phyloP scores from a whole-genome alignment of 306 rosid genomes.

The Begonia masoniana region DNA sequence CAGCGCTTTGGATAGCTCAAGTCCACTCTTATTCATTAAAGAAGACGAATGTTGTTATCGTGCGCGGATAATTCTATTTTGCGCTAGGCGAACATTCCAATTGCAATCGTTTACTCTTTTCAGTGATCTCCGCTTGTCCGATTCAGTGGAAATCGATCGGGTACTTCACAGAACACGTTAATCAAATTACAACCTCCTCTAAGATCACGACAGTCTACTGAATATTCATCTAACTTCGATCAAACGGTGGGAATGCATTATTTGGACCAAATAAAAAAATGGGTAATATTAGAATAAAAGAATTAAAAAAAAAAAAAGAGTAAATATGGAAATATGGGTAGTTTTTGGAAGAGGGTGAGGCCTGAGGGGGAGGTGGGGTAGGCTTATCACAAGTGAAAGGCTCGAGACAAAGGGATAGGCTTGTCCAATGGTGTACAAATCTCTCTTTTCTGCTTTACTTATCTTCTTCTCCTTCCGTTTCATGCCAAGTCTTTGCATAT shows the following conservation, averaged over 20 bases:
- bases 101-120: too few relatives aligned
- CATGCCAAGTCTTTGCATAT: neutral
- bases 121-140: too few relatives aligned
- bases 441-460: conserved; percentile 9
- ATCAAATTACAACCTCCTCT: neutral
- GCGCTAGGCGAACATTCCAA: conserved; percentile 1
- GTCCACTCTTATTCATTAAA: conserved; percentile 10
- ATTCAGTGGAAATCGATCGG: neutral
- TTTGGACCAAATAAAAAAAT: too few relatives aligned
- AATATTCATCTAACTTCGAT: too few relatives aligned
- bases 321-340: neutral
- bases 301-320: neutral
- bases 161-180: neutral
- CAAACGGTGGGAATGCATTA: too few relatives aligned
- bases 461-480: conserved; percentile 15
- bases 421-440: conserved; percentile 14
- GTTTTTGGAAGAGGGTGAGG: conserved; percentile 6
- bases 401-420: conserved; percentile 12
- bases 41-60: conserved; percentile 1
- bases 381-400: conserved; percentile 40
- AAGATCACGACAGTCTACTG: too few relatives aligned
- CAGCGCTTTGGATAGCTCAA: conserved; percentile 4
- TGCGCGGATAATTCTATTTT: conserved; percentile 1
- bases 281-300: too few relatives aligned
- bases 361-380: conserved; percentile 20